Conservation (phyloP, 2,329 filamentous ascomycete species). For the Lojkania enalia region DNA sequence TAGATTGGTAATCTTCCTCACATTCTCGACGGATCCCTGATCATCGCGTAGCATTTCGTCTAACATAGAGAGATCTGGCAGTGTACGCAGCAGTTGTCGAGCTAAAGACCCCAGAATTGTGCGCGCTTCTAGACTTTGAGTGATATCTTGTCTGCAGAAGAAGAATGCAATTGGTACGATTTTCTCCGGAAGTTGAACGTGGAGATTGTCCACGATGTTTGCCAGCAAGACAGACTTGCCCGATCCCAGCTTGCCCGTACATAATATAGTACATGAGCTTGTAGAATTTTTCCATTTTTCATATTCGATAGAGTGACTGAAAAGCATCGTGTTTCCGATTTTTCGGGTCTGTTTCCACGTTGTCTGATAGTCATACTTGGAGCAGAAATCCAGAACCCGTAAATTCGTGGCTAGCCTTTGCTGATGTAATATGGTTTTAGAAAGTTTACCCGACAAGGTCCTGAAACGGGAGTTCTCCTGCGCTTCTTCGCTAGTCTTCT, state of each 20-base stretch:
- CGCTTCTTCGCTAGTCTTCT: too few species aligned
- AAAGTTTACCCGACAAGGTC: conserved; percentile 17
- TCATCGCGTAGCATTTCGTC: conserved; percentile 10
- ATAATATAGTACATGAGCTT: conserved; percentile 38
- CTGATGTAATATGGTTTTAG: conserved; percentile 10
- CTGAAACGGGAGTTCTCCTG: conserved; percentile 29
- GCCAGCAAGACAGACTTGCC: conserved; percentile 53
- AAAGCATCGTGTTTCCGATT: conserved; percentile 39
- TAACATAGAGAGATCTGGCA: conserved; percentile 22
- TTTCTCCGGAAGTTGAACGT: conserved; percentile 5
- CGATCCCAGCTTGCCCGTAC: conserved; percentile 48
- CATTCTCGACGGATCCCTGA: conserved; percentile 9
- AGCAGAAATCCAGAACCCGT: conserved; percentile 46
- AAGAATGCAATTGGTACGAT: conserved; percentile 26
- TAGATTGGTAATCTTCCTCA: conserved; percentile 22
- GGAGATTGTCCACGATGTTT: conserved; percentile 46
- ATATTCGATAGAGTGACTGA: conserved; percentile 26
- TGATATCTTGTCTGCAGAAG: conserved; percentile 30
- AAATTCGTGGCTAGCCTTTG: conserved; percentile 23
- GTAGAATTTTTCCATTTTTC: conserved; percentile 30
- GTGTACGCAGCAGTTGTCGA: conserved; percentile 43
- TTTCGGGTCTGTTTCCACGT: conserved; percentile 51
- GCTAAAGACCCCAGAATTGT: conserved; percentile 29
- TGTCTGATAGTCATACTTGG: conserved; percentile 46
- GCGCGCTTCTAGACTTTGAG: conserved; percentile 26